Evolutionary conservation across 2,329 filamentous ascomycete genomes (phyloP).

Genomic region (Xylariaceae sp.): DNA sequence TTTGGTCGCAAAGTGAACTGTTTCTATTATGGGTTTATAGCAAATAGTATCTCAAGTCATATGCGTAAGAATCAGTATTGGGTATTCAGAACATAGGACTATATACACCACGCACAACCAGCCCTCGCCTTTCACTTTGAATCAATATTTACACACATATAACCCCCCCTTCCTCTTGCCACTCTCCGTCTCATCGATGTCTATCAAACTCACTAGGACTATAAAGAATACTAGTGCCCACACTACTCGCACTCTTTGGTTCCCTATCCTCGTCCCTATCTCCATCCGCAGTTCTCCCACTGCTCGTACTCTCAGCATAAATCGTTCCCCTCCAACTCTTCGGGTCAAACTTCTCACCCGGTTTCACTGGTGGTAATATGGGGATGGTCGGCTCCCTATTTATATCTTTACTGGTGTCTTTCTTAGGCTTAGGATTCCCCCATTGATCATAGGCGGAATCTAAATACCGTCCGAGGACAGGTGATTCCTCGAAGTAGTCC

Average conservation of each 20-base stretch:
- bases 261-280: background rate
- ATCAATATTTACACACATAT: too few relatives aligned
- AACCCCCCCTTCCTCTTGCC: background rate
- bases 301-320: conserved; percentile 1
- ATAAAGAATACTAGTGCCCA: conserved; percentile 23
- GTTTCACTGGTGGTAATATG: conserved; percentile 15
- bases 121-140: too few relatives aligned
- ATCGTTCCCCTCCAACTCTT: conserved; percentile 12
- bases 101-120: too few relatives aligned
- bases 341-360: conserved; percentile 16
- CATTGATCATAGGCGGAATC: background rate
- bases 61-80: too few relatives aligned
- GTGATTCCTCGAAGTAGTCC: conserved; percentile 5
- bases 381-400: conserved; percentile 5
- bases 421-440: background rate
- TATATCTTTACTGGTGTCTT: background rate
- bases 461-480: conserved; percentile 10
- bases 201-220: conserved; percentile 8
- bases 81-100: too few relatives aligned
- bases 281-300: background rate
- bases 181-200: background rate
- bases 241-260: background rate
- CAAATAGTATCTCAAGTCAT: too few relatives aligned
- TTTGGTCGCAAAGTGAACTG: too few relatives aligned
- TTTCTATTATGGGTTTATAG: too few relatives aligned